Conservation (phyloP, 2,329 filamentous ascomycete species). For the Diaporthe vexans region DNA sequence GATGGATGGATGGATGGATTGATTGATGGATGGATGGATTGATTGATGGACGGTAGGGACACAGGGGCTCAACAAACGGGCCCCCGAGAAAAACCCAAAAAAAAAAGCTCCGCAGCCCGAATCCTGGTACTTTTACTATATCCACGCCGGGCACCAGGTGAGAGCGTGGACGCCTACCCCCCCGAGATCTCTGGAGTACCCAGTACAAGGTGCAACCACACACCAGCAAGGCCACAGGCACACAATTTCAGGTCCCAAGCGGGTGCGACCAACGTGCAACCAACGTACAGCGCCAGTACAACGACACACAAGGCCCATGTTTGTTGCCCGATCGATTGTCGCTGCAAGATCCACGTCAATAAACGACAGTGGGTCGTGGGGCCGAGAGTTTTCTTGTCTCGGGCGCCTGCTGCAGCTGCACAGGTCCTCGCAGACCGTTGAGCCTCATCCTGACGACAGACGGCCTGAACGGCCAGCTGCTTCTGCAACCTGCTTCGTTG, state of each 20-base stretch:
- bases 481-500: not conserved
- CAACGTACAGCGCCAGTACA: conserved; percentile 26
- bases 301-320: conserved; percentile 39
- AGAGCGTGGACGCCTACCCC: not conserved
- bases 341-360: conserved; percentile 35
- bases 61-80: conserved; percentile 7
- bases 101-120: conserved; percentile 32
- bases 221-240: not conserved
- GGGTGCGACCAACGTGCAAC: conserved; percentile 23
- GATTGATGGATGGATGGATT: conserved; percentile 1
- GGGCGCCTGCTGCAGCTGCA: conserved; percentile 21
- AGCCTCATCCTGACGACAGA: conserved; percentile 26
- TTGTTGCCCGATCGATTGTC: conserved; percentile 28
- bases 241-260: conserved; percentile 4
- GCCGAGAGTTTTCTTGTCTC: conserved; percentile 27
- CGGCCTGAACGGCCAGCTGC: not conserved
- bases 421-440: conserved; percentile 28
- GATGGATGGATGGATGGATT: conserved; percentile 1
- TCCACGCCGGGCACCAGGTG: not conserved
- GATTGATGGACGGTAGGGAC: not conserved
- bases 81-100: not conserved
- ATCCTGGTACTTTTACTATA: conserved; percentile 15
- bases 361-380: conserved; percentile 29
- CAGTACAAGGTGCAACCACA: conserved; percentile 24
- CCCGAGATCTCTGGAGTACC: not conserved